Conservation (phyloP, 352 stramenopile genomes). For the Globisporangium sylvaticum region DNA sequence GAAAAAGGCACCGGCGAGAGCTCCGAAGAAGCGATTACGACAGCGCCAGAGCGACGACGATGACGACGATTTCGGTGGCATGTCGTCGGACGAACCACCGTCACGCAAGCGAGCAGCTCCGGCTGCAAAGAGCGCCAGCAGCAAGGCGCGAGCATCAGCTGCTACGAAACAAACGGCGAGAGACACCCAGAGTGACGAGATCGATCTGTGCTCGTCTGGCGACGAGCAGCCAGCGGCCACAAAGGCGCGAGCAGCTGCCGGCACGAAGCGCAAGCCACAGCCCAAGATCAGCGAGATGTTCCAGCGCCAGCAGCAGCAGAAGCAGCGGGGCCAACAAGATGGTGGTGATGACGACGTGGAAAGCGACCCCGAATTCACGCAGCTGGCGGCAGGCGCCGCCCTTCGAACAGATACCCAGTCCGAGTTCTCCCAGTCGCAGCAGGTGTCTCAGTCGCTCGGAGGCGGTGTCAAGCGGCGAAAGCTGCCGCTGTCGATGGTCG, state of each 20-base stretch:
- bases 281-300: constrained; percentile 64
- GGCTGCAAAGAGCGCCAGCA: constrained; percentile 11
- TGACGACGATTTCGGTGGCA: constrained; percentile 25
- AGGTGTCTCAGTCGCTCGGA: constrained; percentile 19
- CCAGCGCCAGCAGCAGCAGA: constrained; percentile 29
- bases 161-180: neutral
- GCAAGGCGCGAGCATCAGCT: constrained; percentile 8
- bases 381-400: constrained; percentile 26
- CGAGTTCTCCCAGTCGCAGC: constrained; percentile 26
- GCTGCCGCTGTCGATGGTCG: constrained; percentile 65
- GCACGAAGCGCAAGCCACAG: constrained; percentile 33
- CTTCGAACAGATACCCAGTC: constrained; percentile 37
- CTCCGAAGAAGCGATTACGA: constrained; percentile 40
- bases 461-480: constrained; percentile 42
- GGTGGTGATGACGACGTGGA: constrained; percentile 57
- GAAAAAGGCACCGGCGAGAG: constrained; percentile 8
- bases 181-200: constrained; percentile 15
- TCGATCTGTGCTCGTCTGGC: constrained; percentile 57
- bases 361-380: constrained; percentile 63
- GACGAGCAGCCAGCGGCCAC: constrained; percentile 19
- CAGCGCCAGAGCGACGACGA: constrained; percentile 26
- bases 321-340: constrained; percentile 6
- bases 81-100: constrained; percentile 10
- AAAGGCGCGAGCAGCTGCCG: constrained; percentile 9
- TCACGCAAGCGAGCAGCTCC: constrained; percentile 11